Evolutionary conservation across 306 rosid genomes (phyloP).

Genomic region (Dicorynia guianensis): DNA sequence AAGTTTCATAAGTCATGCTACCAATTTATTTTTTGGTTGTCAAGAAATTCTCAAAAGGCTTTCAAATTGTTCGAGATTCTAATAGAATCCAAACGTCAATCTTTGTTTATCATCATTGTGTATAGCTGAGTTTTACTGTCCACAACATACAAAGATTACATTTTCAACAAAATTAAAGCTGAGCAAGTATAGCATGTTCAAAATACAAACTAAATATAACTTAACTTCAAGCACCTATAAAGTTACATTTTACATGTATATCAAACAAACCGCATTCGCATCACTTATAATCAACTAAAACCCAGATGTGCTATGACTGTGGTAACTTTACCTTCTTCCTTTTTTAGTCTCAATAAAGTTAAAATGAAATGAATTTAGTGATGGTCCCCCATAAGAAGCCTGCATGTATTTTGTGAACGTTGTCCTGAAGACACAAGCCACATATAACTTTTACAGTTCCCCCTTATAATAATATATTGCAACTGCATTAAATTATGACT

Average conservation of each 20-base stretch:
- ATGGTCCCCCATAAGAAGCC: neutral
- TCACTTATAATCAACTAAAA: slow-evolving; percentile 5
- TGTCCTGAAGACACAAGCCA: slow-evolving; percentile 9
- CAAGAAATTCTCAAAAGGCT: slow-evolving; percentile 6
- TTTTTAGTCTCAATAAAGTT: neutral
- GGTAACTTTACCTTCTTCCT: neutral
- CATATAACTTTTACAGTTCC: slow-evolving; percentile 8
- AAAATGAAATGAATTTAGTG: neutral
- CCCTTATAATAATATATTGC: slow-evolving; percentile 18
- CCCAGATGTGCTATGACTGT: neutral
- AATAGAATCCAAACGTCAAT: neutral
- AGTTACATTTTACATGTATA: neutral
- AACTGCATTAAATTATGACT: slow-evolving; percentile 4
- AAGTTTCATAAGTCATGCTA: no score
- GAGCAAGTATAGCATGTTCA: slow-evolving; percentile 1
- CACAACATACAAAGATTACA: neutral
- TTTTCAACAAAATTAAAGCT: slow-evolving; percentile 5
- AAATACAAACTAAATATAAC: neutral
- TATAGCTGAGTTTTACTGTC: neutral
- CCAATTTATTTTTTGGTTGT: no score
- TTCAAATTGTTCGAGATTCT: neutral
- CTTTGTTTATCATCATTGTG: neutral
- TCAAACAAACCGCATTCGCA: slow-evolving; percentile 7
- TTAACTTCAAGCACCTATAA: slow-evolving; percentile 5
- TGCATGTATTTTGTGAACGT: slow-evolving; percentile 16